These are phyloP conservation scores for Fusarium xyrophilum DNA, from an alignment of 2,329 filamentous ascomycete species.

Conservation along the genomic window DNA sequence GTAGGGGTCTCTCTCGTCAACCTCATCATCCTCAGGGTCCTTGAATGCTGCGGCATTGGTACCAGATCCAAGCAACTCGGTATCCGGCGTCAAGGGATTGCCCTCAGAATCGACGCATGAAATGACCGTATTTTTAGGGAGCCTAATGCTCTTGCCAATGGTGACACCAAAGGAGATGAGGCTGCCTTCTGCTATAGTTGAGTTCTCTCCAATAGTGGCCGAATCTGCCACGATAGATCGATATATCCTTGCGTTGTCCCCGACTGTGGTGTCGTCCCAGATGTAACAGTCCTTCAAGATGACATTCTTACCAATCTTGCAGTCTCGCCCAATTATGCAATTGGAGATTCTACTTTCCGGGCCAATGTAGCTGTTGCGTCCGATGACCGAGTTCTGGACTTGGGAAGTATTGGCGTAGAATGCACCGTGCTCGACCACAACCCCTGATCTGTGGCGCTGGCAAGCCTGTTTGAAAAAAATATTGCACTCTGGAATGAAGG, in stretches of 20 bases:
- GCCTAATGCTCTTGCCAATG: constrained; percentile 67
- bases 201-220: constrained; percentile 73
- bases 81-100: constrained; percentile 50
- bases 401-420: constrained; percentile 74
- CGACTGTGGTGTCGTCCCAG: constrained; percentile 84
- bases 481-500: constrained; percentile 89
- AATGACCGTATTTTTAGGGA: constrained; percentile 48
- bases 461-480: constrained; percentile 80
- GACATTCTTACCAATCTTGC: constrained; percentile 86
- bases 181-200: constrained; percentile 72
- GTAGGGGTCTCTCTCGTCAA: constrained; percentile 58
- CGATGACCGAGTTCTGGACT: constrained; percentile 76
- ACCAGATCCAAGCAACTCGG: constrained; percentile 54
- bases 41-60: constrained; percentile 60
- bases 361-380: constrained; percentile 76
- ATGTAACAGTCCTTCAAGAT: constrained; percentile 80
- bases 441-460: constrained; percentile 69
- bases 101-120: constrained; percentile 49
- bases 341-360: constrained; percentile 73
- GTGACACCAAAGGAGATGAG: constrained; percentile 81
- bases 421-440: constrained; percentile 82
- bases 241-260: constrained; percentile 73
- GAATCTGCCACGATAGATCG: constrained; percentile 79
- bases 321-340: constrained; percentile 83
- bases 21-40: constrained; percentile 57